Evolutionary conservation across 148 eudicot genomes (phyloP).

Genomic region (Heliosperma pusillum): DNA sequence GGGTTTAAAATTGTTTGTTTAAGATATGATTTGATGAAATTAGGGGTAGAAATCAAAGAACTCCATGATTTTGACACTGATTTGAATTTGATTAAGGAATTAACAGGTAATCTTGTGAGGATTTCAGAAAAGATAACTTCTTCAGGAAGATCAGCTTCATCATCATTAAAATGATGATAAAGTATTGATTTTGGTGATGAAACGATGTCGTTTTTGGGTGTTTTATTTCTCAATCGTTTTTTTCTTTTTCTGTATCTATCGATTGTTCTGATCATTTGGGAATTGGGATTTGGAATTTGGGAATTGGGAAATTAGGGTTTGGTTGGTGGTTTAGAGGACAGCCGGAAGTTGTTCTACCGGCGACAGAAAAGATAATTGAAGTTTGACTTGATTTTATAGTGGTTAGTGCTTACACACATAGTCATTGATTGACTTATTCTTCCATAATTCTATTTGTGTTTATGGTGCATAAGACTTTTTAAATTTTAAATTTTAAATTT

Average conservation of each 20-base stretch:
- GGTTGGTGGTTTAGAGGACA: background rate
- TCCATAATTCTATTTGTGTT: too few species aligned
- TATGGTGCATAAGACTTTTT: too few species aligned
- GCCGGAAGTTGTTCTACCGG: constrained; percentile 14
- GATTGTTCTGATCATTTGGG: constrained; percentile 14
- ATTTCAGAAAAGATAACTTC: constrained; percentile 31
- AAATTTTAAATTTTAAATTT: too few species aligned
- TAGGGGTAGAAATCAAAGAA: background rate
- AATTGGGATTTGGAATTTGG: background rate
- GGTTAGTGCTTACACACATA: too few species aligned
- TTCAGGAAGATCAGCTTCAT: constrained; percentile 22
- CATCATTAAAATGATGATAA: background rate
- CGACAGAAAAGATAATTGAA: background rate
- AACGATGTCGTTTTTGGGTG: background rate
- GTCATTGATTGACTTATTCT: constrained; percentile 6
- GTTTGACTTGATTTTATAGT: constrained; percentile 19
- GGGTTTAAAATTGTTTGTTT: constrained; percentile 20
- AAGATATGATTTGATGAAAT: constrained; percentile 28
- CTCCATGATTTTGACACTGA: constrained; percentile 29
- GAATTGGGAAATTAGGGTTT: background rate
- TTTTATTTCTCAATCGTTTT: background rate
- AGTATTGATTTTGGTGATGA: background rate
- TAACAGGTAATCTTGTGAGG: constrained; percentile 29
- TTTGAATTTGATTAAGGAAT: constrained; percentile 23
- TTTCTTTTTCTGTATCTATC: constrained; percentile 6